phyloP scores from a whole-genome alignment of 2,329 filamentous ascomycete genomes.

The Fusarium veterinarium region DNA sequence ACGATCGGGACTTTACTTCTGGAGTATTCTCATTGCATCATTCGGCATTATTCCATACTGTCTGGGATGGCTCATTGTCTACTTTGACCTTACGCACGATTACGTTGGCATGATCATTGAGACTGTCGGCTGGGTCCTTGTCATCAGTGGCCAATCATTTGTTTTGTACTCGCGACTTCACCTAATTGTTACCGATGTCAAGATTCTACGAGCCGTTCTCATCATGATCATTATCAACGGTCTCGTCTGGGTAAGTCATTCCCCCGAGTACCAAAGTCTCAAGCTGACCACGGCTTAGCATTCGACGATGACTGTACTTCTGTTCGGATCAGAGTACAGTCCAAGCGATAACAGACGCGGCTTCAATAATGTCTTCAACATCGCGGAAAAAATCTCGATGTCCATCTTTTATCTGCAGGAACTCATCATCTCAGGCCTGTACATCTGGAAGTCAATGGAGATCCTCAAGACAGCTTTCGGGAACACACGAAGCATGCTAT shows the following conservation, averaged over 20 bases:
- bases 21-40: constrained; percentile 51
- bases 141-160: constrained; percentile 22
- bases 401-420: constrained; percentile 20
- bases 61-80: constrained; percentile 60
- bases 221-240: constrained; percentile 19
- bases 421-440: constrained; percentile 14
- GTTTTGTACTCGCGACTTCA: constrained; percentile 31
- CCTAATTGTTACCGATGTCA: neutral
- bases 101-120: constrained; percentile 29
- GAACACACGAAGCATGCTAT: constrained; percentile 14
- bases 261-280: fast-evolving
- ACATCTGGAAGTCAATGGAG: constrained; percentile 27
- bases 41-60: constrained; percentile 51
- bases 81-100: constrained; percentile 34
- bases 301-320: constrained; percentile 60
- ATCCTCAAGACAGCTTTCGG: constrained; percentile 31
- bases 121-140: constrained; percentile 27
- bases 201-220: neutral
- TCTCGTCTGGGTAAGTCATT: constrained; percentile 53
- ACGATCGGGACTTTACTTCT: constrained; percentile 51
- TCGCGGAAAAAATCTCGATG: constrained; percentile 37
- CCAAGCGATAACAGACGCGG: neutral
- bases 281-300: constrained; percentile 47
- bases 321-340: constrained; percentile 21
- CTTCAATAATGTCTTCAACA: constrained; percentile 45